Evolutionary conservation across 257 asterid genomes (phyloP).

Genomic region (Lantana camara): DNA sequence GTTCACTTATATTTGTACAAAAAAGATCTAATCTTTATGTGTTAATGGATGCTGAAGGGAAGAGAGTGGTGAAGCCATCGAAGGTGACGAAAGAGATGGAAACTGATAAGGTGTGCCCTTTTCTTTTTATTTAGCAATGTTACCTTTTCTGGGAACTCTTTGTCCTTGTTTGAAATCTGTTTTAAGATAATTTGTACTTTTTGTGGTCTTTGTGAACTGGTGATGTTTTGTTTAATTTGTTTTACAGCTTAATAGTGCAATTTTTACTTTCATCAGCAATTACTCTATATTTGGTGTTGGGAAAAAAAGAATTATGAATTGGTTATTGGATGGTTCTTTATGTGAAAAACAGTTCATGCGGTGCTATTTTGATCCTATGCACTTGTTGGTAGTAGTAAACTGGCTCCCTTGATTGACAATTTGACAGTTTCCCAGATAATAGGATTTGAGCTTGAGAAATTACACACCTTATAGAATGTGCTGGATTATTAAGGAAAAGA

Average conservation of each 20-base stretch:
- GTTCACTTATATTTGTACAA: background rate
- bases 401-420: background rate
- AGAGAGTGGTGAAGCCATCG: constrained; percentile 70
- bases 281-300: background rate
- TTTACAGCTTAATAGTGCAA: background rate
- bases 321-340: background rate
- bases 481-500: background rate
- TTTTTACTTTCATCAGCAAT: background rate
- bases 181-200: no score
- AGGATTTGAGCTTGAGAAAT: background rate
- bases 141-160: no score
- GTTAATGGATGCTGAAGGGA: constrained; percentile 47
- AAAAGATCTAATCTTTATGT: background rate
- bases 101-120: constrained; percentile 54
- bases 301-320: background rate
- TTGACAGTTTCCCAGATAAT: no score
- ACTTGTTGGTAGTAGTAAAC: background rate
- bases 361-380: background rate
- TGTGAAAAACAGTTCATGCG: background rate
- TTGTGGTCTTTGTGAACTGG: background rate
- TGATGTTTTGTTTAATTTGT: background rate
- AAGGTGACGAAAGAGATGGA: constrained; percentile 77
- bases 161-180: no score
- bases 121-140: background rate
- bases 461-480: background rate